Evolutionary conservation across 768 basidiomycete species (phyloP), one percentile per base, ranked within the genome.

Genomic region (Solioccasus polychromus): DNA sequence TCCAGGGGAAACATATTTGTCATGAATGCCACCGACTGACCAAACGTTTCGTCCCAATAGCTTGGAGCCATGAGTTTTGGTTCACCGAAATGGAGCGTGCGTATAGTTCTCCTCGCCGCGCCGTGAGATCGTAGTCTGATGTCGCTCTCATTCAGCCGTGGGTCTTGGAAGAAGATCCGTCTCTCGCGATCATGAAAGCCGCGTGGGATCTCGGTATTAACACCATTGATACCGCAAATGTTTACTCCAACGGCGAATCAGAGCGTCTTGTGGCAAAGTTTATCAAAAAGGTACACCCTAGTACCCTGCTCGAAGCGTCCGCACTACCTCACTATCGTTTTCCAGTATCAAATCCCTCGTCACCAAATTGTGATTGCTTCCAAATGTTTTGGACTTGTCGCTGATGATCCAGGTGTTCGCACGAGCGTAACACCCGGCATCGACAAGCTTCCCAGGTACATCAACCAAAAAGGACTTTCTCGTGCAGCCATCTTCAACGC

Each of bases 121-220:
- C 29, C 36, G 19, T 41, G 39, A 34, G 32, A 48, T 14, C 17
- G 10, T 19, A 14, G 19, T 20, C 31, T 39, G n/a, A 47, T 44
- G 23, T 32, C n/a, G 18, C 23, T 14, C 20, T 14, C 5, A 29
- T 23, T 35, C 34, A 61, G 54, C 18, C 57, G 5, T 68, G 63
- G 56, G 54, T 63, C 30, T 48, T 61, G 8, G 55, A 52, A 2
- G 60, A 60, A 42, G 58, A 57, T 4, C 44, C 67, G 23, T 59
- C 63, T 2, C 43, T 64, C 17, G 47, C 54, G 42, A 61, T 71
- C 50, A 46, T 72, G 47, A 68, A 71, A 51, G 55, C 57, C 19
- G 69, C 72, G 3, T 71, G 60, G 57, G 64, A 71, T n/a, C 47
- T 57, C 24, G 72, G 72, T 5, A 62, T 72, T 42, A 68, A 60